phyloP scores from a whole-genome alignment of 768 basidiomycete species.

The Daedaleopsis sinensis region DNA sequence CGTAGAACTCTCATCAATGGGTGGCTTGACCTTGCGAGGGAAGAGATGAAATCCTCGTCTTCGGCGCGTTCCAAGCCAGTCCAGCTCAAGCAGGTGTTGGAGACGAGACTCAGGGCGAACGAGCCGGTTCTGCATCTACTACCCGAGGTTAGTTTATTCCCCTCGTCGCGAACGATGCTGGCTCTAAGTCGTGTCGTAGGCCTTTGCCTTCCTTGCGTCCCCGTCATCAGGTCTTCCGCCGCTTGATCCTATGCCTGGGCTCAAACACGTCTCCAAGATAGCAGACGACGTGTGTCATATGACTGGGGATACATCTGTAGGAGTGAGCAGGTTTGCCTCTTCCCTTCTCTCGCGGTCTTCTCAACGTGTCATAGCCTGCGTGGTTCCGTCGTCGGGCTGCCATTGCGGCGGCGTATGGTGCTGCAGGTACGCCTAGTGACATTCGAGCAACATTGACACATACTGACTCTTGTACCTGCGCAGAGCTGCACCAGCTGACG shows the following conservation, averaged over 20 bases:
- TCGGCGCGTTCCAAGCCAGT: conserved; percentile 9
- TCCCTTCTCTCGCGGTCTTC: background rate
- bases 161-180: background rate
- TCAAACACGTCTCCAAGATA: conserved; percentile 61
- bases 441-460: background rate
- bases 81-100: conserved; percentile 55
- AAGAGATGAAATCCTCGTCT: conserved; percentile 44
- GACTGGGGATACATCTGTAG: conserved; percentile 53
- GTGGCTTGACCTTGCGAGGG: conserved; percentile 71
- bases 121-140: conserved; percentile 65
- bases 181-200: conserved; percentile 42
- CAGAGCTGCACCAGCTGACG: conserved; percentile 81
- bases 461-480: background rate
- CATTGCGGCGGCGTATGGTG: conserved; percentile 67
- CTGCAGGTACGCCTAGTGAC: conserved; percentile 40
- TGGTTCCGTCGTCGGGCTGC: conserved; percentile 77
- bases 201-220: conserved; percentile 69
- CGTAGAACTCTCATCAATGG: conserved; percentile 65
- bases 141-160: conserved; percentile 56
- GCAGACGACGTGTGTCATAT: conserved; percentile 74
- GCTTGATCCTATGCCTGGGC: conserved; percentile 60
- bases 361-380: conserved; percentile 46
- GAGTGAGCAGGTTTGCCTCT: conserved; percentile 44
- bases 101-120: conserved; percentile 62
- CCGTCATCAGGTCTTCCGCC: conserved; percentile 50